Percentiles rank a stretch among this genome's conserved stretches.
phyloP scores from a whole-genome alignment of 192 early-diverging fungal species.

The Haplosporangium gracile region DNA sequence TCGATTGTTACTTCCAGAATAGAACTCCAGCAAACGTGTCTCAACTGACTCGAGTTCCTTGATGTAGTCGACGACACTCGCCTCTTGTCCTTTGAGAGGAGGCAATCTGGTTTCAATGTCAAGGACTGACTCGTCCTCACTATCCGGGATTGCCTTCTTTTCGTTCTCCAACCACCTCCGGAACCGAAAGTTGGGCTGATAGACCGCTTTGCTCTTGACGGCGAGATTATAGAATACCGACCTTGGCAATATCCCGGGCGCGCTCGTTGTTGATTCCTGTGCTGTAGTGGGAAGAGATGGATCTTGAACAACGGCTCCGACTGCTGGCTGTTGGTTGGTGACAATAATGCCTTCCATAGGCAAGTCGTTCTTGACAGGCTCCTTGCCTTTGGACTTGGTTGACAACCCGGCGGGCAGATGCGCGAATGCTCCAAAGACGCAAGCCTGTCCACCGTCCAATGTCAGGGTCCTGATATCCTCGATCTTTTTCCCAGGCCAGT shows the following conservation, averaged over 20 bases:
- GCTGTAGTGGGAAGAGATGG: too few relatives aligned
- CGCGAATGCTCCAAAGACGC: conserved; percentile 16
- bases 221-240: neutral
- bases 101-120: conserved; percentile 12
- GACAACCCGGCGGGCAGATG: neutral
- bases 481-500: conserved; percentile 4
- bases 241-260: too few relatives aligned
- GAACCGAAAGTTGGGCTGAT: conserved; percentile 17
- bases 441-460: conserved; percentile 25
- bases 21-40: conserved; percentile 7
- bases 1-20: neutral
- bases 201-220: conserved; percentile 21
- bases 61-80: too few relatives aligned
- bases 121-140: neutral
- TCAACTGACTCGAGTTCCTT: neutral
- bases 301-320: too few relatives aligned
- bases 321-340: too few relatives aligned
- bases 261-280: too few relatives aligned
- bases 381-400: conserved; percentile 14
- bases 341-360: too few relatives aligned
- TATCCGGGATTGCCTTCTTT: neutral
- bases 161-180: conserved; percentile 4
- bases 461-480: conserved; percentile 26
- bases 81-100: conserved; percentile 2
- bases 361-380: too few relatives aligned